Base-by-base conservation (phyloP, 306 rosid species). In the Carpinus viminea region DNA sequence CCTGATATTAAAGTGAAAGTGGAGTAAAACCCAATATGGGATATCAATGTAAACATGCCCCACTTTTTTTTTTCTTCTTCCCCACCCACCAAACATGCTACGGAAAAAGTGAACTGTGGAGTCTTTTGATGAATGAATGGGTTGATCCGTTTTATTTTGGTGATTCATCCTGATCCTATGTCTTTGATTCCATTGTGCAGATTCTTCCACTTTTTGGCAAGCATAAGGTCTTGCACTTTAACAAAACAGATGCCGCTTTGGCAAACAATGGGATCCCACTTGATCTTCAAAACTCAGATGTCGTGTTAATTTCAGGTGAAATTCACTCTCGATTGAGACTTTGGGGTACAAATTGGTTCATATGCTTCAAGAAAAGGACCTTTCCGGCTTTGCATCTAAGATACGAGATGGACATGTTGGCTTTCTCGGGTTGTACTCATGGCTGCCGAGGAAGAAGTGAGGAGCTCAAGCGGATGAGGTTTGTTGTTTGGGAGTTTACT, bases 391-490 rank as follows among this genome's bases (percentile, higher is more conserved):
- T 93, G 87, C 98, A 93, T 83, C 85, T 93, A 59, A 85, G 98
- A 85, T 93, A 93, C 13, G 98, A 93, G 85, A 93, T 93, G 98
- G 98, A 93, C 79, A 93, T 93, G 98, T 78, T 93, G 85, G 96
- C 98, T 61, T 93, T 93, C 92, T 93, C 98, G 2, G 98, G 98
- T 68, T 93, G 98, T 80, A 90, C 98, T 72, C 91, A 86, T 46
- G 92, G 96, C 64, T 93, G 98, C 91, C 1, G 82, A 81, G 43
- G 89, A 85, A 79, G 98, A 93, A 86, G 92, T 53, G 90, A 86
- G 2, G 97, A 91, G 86, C 98, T 93, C 85, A 93, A 89, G 86
- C 87, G 65, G 64, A 78, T 93, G 87, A 93, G 98, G 98, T 93
- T 52, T 77, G 84, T 81, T 12, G 59, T 70, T 52, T 51, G 41